Percentiles rank a stretch among this genome's conserved stretches.
phyloP scores from a whole-genome alignment of 108 stramenopile species.

The Cylindrotheca fusiformis region DNA sequence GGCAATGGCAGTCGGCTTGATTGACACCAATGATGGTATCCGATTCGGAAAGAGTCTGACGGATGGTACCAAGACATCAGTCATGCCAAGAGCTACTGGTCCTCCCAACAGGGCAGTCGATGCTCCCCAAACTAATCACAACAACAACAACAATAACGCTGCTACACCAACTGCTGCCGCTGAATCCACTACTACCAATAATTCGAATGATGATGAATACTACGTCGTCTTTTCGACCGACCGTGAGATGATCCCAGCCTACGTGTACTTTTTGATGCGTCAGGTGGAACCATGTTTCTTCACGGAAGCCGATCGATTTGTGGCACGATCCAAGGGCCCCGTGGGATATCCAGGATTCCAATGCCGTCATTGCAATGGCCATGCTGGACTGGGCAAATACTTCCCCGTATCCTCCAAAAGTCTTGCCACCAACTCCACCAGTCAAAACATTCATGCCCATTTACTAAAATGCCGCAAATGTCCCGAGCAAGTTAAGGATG shows the following conservation, averaged over 20 bases:
- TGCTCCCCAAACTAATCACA: neutral
- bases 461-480: constrained; percentile 60
- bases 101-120: neutral
- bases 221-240: constrained; percentile 50
- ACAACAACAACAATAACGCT: neutral
- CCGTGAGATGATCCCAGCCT: constrained; percentile 46
- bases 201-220: neutral
- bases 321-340: constrained; percentile 59
- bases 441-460: constrained; percentile 70
- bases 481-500: constrained; percentile 47
- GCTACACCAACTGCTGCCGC: neutral
- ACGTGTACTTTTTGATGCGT: constrained; percentile 59
- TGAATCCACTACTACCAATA: neutral
- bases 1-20: constrained; percentile 48
- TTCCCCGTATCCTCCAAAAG: constrained; percentile 53
- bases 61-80: constrained; percentile 9
- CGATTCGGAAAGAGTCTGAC: constrained; percentile 23
- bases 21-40: constrained; percentile 52
- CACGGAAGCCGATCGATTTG: constrained; percentile 69
- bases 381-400: constrained; percentile 71
- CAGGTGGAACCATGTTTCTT: constrained; percentile 60
- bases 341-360: constrained; percentile 68
- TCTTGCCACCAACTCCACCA: constrained; percentile 57
- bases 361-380: constrained; percentile 67
- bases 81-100: neutral